Percentiles rank a stretch among this genome's conserved stretches.
phyloP scores from a whole-genome alignment of 192 early-diverging fungal species.

The Coemansia aciculifera region DNA sequence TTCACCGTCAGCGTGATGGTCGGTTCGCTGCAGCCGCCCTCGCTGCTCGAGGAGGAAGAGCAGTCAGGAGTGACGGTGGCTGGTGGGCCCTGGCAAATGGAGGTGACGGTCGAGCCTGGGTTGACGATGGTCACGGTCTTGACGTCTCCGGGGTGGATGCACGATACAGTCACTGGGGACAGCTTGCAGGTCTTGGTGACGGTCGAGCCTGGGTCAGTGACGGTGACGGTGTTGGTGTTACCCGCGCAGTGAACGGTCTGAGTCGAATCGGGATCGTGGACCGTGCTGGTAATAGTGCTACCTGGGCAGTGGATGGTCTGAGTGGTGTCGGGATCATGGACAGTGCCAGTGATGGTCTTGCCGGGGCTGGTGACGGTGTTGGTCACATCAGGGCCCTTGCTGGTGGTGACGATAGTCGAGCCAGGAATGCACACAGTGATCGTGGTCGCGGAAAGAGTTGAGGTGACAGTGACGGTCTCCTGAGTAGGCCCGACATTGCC shows the following conservation, averaged over 20 bases:
- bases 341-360: slow-evolving; percentile 28
- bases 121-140: slow-evolving; percentile 50
- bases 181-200: slow-evolving; percentile 52
- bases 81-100: slow-evolving; percentile 26
- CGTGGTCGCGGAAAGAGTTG: slow-evolving; percentile 22
- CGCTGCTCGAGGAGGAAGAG: background rate
- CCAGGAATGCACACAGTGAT: slow-evolving; percentile 31
- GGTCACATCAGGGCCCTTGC: slow-evolving; percentile 15
- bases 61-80: slow-evolving; percentile 31
- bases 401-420: slow-evolving; percentile 23
- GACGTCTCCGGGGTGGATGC: slow-evolving; percentile 44
- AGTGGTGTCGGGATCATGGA: slow-evolving; percentile 15
- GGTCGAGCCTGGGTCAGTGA: slow-evolving; percentile 22
- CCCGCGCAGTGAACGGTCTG: slow-evolving; percentile 32
- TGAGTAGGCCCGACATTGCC: slow-evolving; percentile 16
- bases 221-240: slow-evolving; percentile 22
- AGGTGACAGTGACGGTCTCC: slow-evolving; percentile 22
- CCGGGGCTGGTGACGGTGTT: slow-evolving; percentile 36
- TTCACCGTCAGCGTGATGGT: slow-evolving; percentile 52
- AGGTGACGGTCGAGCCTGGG: slow-evolving; percentile 42
- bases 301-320: slow-evolving; percentile 29
- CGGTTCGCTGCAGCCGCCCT: slow-evolving; percentile 24
- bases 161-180: slow-evolving; percentile 48
- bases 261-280: slow-evolving; percentile 32
- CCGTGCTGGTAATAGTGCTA: slow-evolving; percentile 29